These are phyloP conservation scores for Heterobasidion annosum DNA, from an alignment of 1,284 basidiomycete species.

Conservation along the genomic window DNA sequence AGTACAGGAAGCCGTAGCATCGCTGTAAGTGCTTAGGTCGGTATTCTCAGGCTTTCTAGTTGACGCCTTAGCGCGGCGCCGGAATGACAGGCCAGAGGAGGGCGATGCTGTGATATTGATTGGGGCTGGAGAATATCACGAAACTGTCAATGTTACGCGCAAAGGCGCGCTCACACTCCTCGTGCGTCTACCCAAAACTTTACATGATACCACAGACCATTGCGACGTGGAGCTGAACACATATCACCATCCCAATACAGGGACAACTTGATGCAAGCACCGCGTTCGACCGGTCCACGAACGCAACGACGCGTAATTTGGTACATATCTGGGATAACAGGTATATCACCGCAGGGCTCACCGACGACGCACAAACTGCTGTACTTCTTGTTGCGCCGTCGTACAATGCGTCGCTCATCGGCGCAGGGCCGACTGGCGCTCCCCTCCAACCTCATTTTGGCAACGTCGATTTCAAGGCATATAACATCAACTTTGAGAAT, in stretches of 20 bases:
- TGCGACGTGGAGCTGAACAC: neutral
- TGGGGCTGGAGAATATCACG: slow-evolving; percentile 52
- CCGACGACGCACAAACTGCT: slow-evolving; percentile 43
- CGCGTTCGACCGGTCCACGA: slow-evolving; percentile 21
- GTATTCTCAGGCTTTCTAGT: neutral
- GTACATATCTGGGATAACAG: slow-evolving; percentile 44
- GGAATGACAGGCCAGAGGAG: slow-evolving; percentile 24
- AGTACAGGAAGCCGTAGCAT: slow-evolving; percentile 43
- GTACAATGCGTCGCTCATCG: slow-evolving; percentile 39
- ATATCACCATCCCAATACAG: slow-evolving; percentile 18
- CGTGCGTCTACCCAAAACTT: slow-evolving; percentile 18
- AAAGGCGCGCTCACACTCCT: slow-evolving; percentile 46
- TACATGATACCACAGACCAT: neutral
- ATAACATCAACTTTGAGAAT: slow-evolving; percentile 63
- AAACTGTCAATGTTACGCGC: slow-evolving; percentile 49
- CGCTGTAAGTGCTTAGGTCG: slow-evolving; percentile 31
- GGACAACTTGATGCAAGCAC: slow-evolving; percentile 37
- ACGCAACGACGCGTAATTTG: slow-evolving; percentile 35
- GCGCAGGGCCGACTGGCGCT: slow-evolving; percentile 45
- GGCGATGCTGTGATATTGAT: slow-evolving; percentile 43
- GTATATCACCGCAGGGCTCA: slow-evolving; percentile 31
- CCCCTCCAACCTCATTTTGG: slow-evolving; percentile 48
- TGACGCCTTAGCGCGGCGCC: neutral
- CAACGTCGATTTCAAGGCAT: slow-evolving; percentile 49
- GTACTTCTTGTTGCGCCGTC: slow-evolving; percentile 45